Percentiles rank a stretch among this genome's conserved stretches.
phyloP scores from a whole-genome alignment of 495 filamentous ascomycete species.

The Aspergillus ostianus region DNA sequence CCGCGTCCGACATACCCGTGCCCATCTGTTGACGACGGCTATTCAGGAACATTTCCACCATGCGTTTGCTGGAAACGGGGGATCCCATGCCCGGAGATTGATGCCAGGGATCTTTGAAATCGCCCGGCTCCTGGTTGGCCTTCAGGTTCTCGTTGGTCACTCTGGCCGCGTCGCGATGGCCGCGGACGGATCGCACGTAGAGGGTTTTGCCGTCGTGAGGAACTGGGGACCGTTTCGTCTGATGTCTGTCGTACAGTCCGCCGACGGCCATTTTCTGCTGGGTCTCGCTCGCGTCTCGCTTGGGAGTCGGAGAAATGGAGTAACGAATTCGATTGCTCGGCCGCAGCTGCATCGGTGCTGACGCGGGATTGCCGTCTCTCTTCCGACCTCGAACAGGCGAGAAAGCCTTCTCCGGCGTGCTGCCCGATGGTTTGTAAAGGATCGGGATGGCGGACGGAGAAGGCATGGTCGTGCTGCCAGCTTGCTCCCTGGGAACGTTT shows the following conservation, averaged over 20 bases:
- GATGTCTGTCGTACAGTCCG: conserved; percentile 35
- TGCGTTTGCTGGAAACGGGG: conserved; percentile 50
- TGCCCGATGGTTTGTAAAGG: background rate
- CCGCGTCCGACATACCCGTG: conserved; percentile 19
- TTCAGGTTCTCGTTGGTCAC: conserved; percentile 34
- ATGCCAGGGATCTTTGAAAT: conserved; percentile 21
- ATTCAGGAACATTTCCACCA: conserved; percentile 61
- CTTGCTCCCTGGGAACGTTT: conserved; percentile 18
- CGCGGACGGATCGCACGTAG: conserved; percentile 33
- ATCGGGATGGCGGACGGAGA: background rate
- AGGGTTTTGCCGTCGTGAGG: conserved; percentile 24
- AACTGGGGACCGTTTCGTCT: conserved; percentile 32
- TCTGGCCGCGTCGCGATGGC: conserved; percentile 21
- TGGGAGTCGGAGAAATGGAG: conserved; percentile 37
- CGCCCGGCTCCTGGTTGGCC: conserved; percentile 24
- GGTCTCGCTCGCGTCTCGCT: conserved; percentile 13
- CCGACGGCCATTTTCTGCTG: conserved; percentile 28
- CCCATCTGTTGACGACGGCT: conserved; percentile 49
- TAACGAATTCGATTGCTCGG: conserved; percentile 20
- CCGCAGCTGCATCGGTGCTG: conserved; percentile 30
- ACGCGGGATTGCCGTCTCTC: conserved; percentile 7
- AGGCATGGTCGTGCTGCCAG: background rate
- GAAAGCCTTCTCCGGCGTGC: background rate
- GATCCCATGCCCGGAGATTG: conserved; percentile 24
- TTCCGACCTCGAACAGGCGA: conserved; percentile 5